Evolutionary conservation across 1,139 yeast genomes (phyloP).

Genomic region (Chernovozyma sophiae-reginae): DNA sequence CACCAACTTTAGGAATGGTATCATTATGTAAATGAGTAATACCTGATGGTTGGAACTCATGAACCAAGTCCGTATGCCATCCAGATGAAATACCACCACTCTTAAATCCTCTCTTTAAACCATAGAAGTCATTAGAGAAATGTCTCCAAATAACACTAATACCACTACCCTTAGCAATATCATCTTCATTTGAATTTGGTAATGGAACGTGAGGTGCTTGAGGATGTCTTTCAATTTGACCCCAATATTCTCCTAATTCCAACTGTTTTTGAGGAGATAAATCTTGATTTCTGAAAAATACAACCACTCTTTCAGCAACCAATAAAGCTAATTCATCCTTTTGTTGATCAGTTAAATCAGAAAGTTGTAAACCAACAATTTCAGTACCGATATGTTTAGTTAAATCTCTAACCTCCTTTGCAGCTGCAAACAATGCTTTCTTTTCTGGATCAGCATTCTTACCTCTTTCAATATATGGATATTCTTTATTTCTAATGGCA

Average conservation of each 20-base stretch:
- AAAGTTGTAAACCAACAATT: constrained; percentile 49
- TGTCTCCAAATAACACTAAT: constrained; percentile 41
- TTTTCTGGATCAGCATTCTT: constrained; percentile 50
- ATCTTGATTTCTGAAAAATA: constrained; percentile 41
- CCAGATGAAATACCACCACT: constrained; percentile 6
- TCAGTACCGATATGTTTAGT: constrained; percentile 55
- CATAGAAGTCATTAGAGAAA: constrained; percentile 17
- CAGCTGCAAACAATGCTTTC: constrained; percentile 50
- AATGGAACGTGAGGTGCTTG: constrained; percentile 26
- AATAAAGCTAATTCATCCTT: constrained; percentile 47
- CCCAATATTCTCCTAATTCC: constrained; percentile 27
- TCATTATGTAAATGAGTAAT: constrained; percentile 45
- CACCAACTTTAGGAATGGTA: constrained; percentile 43
- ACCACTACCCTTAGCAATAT: constrained; percentile 20
- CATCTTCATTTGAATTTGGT: constrained; percentile 14
- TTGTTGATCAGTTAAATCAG: constrained; percentile 46
- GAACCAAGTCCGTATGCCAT: constrained; percentile 50
- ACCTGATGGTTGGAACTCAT: constrained; percentile 47
- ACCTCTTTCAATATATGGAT: constrained; percentile 44
- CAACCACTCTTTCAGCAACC: constrained; percentile 42
- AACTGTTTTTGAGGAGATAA: constrained; percentile 30
- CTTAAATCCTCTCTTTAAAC: constrained; percentile 16
- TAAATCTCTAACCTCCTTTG: constrained; percentile 42
- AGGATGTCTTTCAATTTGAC: constrained; percentile 28
- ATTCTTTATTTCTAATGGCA: constrained; percentile 37